Evolutionary conservation across 208 protist genomes (phyloP), one percentile per base, ranked within the genome.

Genomic region (Crithidia bombi): DNA sequence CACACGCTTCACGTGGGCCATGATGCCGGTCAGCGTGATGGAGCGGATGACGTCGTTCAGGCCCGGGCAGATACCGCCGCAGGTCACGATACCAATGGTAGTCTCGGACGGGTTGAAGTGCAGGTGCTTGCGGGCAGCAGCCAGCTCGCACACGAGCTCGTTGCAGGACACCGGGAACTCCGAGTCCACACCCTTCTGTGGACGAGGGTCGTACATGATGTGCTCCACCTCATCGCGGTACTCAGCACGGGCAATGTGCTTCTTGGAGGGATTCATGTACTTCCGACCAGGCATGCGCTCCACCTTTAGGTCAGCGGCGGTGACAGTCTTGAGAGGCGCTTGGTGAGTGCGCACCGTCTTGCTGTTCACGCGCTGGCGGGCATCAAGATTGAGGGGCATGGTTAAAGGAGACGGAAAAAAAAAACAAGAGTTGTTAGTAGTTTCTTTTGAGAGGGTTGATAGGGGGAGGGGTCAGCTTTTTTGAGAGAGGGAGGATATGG

Each of bases 61-160:
- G 61, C 97, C 97, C 35, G 97, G 97, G 82, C 97, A 98, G 63
- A 98, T 96, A 41, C 97, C 97, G 57, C 97, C 97, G 81, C 97
- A 98, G 19, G 96, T 98, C 30, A 98, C 94, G 69, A 98, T 96
- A 43, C 88, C 97, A 41, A 96, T 82, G 65, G 85, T 84, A 25
- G 91, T 94, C 64, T 96, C 85, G 38, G 73, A 66, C 51, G 92
- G 92, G 69, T 96, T 93, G 70, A 96, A 96, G 87, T 96, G 92
- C 51, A 96, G 73, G 76, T 90, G 78, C 64, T 78, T 82, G 44
- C 92, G 92, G 63, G 92, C 76, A 0, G 85, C 80, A n/a, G 92
- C 92, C 59, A 96, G 72, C 72, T 94, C 81, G 46, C 85, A 91
- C 57, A 81, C 61, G 33, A 96, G 78, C 32, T 78, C 70, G 77